phyloP scores from a whole-genome alignment of 129 eudicot species.

The Arctium lappa region DNA sequence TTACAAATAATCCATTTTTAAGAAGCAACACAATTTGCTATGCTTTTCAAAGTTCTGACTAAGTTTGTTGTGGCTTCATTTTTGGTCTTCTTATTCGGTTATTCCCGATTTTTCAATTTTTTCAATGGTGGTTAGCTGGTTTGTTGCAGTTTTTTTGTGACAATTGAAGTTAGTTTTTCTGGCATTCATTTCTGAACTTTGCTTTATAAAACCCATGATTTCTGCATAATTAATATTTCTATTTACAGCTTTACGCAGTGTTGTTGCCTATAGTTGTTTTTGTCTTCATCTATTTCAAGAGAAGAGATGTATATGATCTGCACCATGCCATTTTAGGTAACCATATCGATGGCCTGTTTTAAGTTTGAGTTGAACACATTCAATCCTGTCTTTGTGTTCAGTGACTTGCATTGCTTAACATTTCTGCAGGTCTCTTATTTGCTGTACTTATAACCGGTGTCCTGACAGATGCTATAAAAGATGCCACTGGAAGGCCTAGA shows the following conservation, averaged over 20 bases:
- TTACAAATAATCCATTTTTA: too few species aligned
- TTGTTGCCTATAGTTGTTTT: conserved; percentile 67
- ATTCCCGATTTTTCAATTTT: too few species aligned
- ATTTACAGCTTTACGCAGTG: conserved; percentile 62
- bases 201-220: background rate
- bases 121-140: too few species aligned
- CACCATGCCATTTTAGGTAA: conserved; percentile 76
- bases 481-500: conserved; percentile 84
- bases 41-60: too few species aligned
- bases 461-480: conserved; percentile 72
- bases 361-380: background rate
- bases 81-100: too few species aligned
- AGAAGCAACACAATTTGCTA: too few species aligned
- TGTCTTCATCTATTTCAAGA: conserved; percentile 53
- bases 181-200: background rate
- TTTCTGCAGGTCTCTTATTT: conserved; percentile 63
- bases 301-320: conserved; percentile 76
- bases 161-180: background rate
- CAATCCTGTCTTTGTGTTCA: background rate
- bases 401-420: background rate
- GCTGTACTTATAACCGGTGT: conserved; percentile 76
- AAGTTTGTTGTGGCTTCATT: too few species aligned
- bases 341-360: background rate
- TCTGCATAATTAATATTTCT: background rate
- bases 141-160: too few species aligned